These are phyloP conservation scores for Bipolaris sorokiniana DNA, from an alignment of 2,329 filamentous ascomycete genomes.

Conservation along the genomic window DNA sequence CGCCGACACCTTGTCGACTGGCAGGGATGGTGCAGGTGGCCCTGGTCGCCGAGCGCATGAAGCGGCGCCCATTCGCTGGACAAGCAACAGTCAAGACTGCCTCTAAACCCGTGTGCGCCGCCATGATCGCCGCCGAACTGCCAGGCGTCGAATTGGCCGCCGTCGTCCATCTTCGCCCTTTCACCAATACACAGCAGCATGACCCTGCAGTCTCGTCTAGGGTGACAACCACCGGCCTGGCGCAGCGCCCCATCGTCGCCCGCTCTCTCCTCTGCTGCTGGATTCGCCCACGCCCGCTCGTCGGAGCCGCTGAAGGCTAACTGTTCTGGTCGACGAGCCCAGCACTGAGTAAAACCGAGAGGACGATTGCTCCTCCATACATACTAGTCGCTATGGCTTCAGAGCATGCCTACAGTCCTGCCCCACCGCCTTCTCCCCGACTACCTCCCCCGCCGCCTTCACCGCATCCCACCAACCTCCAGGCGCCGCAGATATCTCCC, in stretches of 20 bases:
- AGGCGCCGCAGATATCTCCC: conserved; percentile 37
- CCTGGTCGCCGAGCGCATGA: conserved; percentile 17
- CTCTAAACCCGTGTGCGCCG: conserved; percentile 16
- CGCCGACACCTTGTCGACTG: conserved; percentile 17
- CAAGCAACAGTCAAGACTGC: conserved; percentile 23
- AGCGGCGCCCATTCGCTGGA: conserved; percentile 26
- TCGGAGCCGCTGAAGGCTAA: conserved; percentile 43
- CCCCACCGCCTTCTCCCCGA: conserved; percentile 28
- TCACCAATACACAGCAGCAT: conserved; percentile 16
- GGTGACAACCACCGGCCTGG: conserved; percentile 24
- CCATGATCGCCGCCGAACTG: conserved; percentile 21
- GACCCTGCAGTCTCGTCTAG: conserved; percentile 16
- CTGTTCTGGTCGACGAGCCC: neutral
- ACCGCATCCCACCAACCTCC: conserved; percentile 19
- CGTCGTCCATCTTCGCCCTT: conserved; percentile 18
- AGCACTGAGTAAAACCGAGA: neutral
- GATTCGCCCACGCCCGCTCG: conserved; percentile 29
- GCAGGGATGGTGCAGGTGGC: conserved; percentile 19
- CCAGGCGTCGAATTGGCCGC: conserved; percentile 27
- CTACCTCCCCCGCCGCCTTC: conserved; percentile 30
- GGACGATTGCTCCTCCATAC: neutral
- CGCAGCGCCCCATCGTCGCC: conserved; percentile 16
- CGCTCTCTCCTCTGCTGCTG: conserved; percentile 20
- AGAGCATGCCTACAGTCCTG: conserved; percentile 16
- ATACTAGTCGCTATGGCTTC: conserved; percentile 20